Base-by-base conservation (phyloP, 768 basidiomycete genomes). In the Russula brevipes region DNA sequence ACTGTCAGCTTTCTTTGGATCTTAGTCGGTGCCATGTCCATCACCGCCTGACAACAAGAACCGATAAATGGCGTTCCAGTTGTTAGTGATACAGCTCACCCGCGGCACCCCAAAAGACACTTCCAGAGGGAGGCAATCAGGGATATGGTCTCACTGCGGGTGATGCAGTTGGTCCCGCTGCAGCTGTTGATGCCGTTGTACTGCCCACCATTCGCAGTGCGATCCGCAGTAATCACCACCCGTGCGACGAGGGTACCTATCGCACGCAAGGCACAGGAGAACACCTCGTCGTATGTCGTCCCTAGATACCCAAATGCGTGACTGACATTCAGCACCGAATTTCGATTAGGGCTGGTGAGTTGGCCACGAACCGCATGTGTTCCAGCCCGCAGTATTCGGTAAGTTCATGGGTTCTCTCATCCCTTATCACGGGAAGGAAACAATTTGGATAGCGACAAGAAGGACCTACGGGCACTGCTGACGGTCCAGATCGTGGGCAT, bases 221-320 rank as follows among this genome's bases (percentile, higher is more conserved):
- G 24, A 24, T 16, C 64, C 60, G n/a, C 64, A 65, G 42, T 53
- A 65, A 16, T 31, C 31, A 55, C 36, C 36, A 7, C 38, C 14
- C 30, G 14, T 19, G 35, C 55, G 60, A 5, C 46, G 60, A 31
- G 60, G 60, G 30, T 31, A 51, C 35, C 10, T 54, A 5, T 24
- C 16, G 42, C 64, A 65, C 16, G 50, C 64, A 11, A 19, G 35
- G 31, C 64, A 63, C 3, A 17, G 24, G 17, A 14, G 42, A 24
- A n/a, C 19, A 30, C 64, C 54, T 11, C 1, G 36, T 33, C 5
- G n/a, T 44, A 57, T 2, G 19, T 62, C 61, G 4, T 47, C 54
- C 24, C 64, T 65, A 38, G 14, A 41, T 9, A 49, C 24, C 56
- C 38, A 41, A 16, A 54, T 24, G 6, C 10, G 19, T 11, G 17